Base-by-base conservation (phyloP, 2,329 filamentous ascomycete genomes). In the Saccharata proteae region DNA sequence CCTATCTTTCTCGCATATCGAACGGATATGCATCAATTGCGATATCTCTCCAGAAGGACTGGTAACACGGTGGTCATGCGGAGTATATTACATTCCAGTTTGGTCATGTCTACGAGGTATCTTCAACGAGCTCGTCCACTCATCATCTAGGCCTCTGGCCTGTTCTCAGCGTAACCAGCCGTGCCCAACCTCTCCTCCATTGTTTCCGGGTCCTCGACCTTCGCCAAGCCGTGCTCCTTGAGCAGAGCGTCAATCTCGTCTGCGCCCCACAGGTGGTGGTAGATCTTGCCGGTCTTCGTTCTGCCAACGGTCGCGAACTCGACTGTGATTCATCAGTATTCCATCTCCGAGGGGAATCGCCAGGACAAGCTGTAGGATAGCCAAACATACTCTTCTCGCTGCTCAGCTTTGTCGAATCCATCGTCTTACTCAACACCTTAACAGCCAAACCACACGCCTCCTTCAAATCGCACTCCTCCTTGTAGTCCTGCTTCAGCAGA, bases 341-440 rank as follows among this genome's bases (percentile, higher is more conserved):
- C n/a, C n/a, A n/a, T n/a, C n/a, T n/a, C n/a, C 32, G 15, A 16
- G 20, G 17, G 19, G 14, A 19, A 12, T 15, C 9, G 29, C 15
- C 28, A 10, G 33, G n/a, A 30, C 44, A 35, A 48, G 43, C 24
- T 40, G 23, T 18, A 32, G 18, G 31, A 14, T 21, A 7, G 7
- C 26, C 5, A 15, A 25, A 68, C 82, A 59, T 64, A 93, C 86
- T 93, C 74, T 98, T 98, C 71, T 98, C 90, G 54, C 85, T 93
- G 67, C 85, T 94, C 54, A 98, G 64, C 70, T 94, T 98, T 33
- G 88, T 96, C 34, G 86, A 93, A 59, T 98, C 90, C 92, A 98
- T 98, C 5, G 90, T 98, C 77, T 98, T 98, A 72, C 90, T 96
- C 43, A 98, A 64, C 41, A 98, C 90, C 72, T 98, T 98, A 57